phyloP scores from a whole-genome alignment of 768 basidiomycete species.

The Holtermannia corniformis region DNA sequence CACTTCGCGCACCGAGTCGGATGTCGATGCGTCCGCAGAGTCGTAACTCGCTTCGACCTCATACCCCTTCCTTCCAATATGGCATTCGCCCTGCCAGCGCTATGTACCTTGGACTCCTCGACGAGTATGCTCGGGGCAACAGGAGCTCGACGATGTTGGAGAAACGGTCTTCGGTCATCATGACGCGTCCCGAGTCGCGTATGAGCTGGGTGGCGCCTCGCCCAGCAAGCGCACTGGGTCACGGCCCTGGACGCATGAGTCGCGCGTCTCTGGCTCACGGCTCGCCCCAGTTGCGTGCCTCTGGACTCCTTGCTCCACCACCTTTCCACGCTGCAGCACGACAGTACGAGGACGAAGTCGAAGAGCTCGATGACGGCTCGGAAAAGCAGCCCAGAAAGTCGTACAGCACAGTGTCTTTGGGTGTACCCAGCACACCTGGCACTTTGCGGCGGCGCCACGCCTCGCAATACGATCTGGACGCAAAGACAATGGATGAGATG shows the following conservation, averaged over 20 bases:
- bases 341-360: neutral
- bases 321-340: neutral
- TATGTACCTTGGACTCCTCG: slow-evolving; percentile 31
- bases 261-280: neutral
- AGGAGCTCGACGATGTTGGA: slow-evolving; percentile 2
- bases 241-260: neutral
- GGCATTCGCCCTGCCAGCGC: slow-evolving; percentile 20
- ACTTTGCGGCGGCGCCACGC: too few species aligned
- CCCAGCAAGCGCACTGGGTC: neutral
- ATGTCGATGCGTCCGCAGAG: slow-evolving; percentile 13
- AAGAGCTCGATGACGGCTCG: neutral
- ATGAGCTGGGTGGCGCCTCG: neutral
- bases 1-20: neutral
- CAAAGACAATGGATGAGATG: neutral
- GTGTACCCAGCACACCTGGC: neutral
- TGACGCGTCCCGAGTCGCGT: neutral
- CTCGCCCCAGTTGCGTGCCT: neutral
- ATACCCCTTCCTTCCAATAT: slow-evolving; percentile 14
- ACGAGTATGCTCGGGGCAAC: slow-evolving; percentile 23
- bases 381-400: neutral
- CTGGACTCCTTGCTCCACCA: neutral
- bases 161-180: neutral
- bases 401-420: neutral
- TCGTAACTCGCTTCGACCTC: slow-evolving; percentile 2
- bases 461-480: too few species aligned